Evolutionary conservation across 1,284 basidiomycete genomes (phyloP).

Genomic region (Athelia sp.): DNA sequence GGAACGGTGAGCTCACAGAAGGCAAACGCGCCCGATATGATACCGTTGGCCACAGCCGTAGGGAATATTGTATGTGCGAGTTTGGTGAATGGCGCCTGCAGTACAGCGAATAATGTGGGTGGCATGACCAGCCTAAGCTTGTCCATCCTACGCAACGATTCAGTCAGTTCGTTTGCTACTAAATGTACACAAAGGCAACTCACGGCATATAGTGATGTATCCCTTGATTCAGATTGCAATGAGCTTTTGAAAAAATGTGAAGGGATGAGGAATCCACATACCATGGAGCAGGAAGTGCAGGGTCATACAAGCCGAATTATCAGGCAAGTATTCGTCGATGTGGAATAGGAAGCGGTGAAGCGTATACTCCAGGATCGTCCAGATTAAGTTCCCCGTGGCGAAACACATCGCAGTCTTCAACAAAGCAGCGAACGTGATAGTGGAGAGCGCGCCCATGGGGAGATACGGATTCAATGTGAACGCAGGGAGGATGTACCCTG

Average conservation of each 20-base stretch:
- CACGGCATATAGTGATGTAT: slow-evolving; percentile 97
- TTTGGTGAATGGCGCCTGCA: slow-evolving; percentile 86
- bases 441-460: slow-evolving; percentile 39
- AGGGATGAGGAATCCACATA: too few species aligned
- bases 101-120: slow-evolving; percentile 74
- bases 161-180: too few species aligned
- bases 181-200: too few species aligned
- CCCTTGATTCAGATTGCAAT: too few species aligned
- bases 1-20: slow-evolving; percentile 81
- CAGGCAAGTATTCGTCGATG: slow-evolving; percentile 87
- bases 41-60: slow-evolving; percentile 81
- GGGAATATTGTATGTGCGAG: slow-evolving; percentile 88
- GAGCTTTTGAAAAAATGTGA: too few species aligned
- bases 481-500: slow-evolving; percentile 42
- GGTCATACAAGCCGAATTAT: slow-evolving; percentile 74
- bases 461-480: slow-evolving; percentile 52
- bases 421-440: slow-evolving; percentile 43
- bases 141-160: too few species aligned
- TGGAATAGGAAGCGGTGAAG: slow-evolving; percentile 99
- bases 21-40: slow-evolving; percentile 86
- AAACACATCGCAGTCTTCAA: slow-evolving; percentile 60
- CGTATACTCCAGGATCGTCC: slow-evolving; percentile 95
- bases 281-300: slow-evolving; percentile 94
- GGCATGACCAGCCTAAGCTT: slow-evolving; percentile 97
- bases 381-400: slow-evolving; percentile 81